These are phyloP conservation scores for Botryotinia calthae DNA, from an alignment of 2,329 filamentous ascomycete species.

Conservation along the genomic window DNA sequence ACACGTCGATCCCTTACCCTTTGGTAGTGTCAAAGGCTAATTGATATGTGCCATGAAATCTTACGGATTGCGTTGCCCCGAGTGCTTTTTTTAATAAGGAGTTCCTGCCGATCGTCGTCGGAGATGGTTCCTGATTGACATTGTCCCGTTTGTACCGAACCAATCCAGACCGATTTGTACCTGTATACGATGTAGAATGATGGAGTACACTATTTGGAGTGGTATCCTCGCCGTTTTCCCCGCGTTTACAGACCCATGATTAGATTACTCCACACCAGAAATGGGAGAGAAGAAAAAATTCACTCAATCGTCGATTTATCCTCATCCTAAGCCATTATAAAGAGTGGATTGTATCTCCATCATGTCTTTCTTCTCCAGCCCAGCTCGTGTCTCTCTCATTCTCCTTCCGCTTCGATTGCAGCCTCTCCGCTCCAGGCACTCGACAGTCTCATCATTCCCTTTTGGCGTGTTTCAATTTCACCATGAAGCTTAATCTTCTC, in stretches of 20 bases:
- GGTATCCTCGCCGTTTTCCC: not conserved
- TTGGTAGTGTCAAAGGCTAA: not conserved
- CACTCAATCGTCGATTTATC: not conserved
- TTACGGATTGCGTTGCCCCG: not conserved
- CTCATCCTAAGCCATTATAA: not conserved
- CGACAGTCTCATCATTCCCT: not conserved
- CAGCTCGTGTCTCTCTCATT: conserved; percentile 1
- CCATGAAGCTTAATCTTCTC: conserved; percentile 14
- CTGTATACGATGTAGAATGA: not conserved
- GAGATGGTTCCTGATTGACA: conserved; percentile 2
- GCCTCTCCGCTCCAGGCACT: not conserved
- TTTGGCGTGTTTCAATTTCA: not conserved
- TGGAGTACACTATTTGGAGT: not conserved
- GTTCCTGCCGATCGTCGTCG: conserved; percentile 3
- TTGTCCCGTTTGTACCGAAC: not conserved
- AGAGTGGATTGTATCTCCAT: not conserved
- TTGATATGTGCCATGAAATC: not conserved
- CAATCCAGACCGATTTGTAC: not conserved
- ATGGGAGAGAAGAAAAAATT: not conserved
- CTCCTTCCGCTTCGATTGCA: not conserved
- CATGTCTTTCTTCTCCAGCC: not conserved
- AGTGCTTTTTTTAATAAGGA: not conserved
- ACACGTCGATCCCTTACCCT: not conserved
- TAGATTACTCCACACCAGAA: not conserved
- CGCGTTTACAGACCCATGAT: not conserved